Base-by-base conservation (phyloP, 1,139 yeast genomes). In the Yamadazyma spencermartinsiae region DNA sequence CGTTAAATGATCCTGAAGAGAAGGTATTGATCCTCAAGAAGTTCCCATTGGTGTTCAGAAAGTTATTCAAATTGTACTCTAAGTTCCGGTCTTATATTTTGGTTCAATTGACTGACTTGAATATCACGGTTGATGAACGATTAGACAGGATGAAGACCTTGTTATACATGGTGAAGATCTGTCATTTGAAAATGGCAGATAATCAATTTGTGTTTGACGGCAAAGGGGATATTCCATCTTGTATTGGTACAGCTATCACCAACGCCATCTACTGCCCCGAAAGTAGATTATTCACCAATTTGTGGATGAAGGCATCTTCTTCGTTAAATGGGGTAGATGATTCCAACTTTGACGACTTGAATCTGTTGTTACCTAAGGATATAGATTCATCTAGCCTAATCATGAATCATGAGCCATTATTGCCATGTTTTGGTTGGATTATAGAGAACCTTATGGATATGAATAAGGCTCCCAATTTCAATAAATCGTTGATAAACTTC, bases 371-470 rank as follows among this genome's bases (percentile, higher is more conserved):
- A 21, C 77, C 77, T 0, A 41, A 39, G 2, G 47, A 50, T 24
- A 45, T 72, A 27, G 51, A 52, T 8, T 36, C 50, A 1, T 40
- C 52, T 3, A 74, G 68, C 37, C 57, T 71, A 35, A 38, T 43
- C 3, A 55, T 58, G 20, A 60, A 56, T 20, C 50, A 59, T 17
- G 76, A 70, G 38, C 72, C 74, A 1, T 60, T 71, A 34, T 60
- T 72, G n/a, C 95, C 96, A 2, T 90, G 97, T 55, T 79, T 89
- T 47, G 97, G 98, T 8, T 72, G 77, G 78, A 61, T 72, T 15
- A 67, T 72, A 37, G 76, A 72, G 41, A 70, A 70, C 43, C 56
- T 72, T 36, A 47, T 72, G 31, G 69, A 63, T 26, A 56, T 65
- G 3, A 67, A 67, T 46, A 63, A 53, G 39, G 58, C 68, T 30